Percentiles rank a stretch among this genome's conserved stretches.
Evolutionary conservation across 352 stramenopile species (phyloP).

Genomic region (Pythium pyrilobum): DNA sequence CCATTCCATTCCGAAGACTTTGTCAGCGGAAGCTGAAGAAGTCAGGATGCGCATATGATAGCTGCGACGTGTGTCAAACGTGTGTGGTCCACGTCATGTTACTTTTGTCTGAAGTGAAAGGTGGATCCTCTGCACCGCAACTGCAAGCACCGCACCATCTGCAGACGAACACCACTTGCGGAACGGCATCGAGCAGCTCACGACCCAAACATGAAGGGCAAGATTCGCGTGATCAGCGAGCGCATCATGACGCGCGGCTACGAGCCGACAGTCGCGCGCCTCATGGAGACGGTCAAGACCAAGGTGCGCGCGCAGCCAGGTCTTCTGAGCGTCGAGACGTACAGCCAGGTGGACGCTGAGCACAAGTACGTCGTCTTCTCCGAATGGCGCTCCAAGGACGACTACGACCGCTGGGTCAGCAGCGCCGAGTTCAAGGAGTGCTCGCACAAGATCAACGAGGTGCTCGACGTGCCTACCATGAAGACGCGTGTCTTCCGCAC

Average conservation of each 20-base stretch:
- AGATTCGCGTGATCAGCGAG: conserved; percentile 67
- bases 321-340: conserved; percentile 73
- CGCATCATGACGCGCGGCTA: conserved; percentile 86
- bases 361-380: conserved; percentile 89
- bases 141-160: conserved; percentile 8
- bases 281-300: conserved; percentile 85
- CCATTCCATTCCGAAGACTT: neutral
- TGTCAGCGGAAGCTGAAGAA: neutral
- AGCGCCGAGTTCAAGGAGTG: conserved; percentile 77
- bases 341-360: conserved; percentile 65
- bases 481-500: conserved; percentile 78
- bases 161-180: conserved; percentile 16
- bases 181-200: neutral
- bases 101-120: conserved; percentile 21
- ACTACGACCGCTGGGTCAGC: conserved; percentile 75
- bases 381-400: conserved; percentile 77
- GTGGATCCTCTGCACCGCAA: conserved; percentile 1
- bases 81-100: conserved; percentile 12
- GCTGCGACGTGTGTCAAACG: conserved; percentile 14
- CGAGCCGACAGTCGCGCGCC: conserved; percentile 71
- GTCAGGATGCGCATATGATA: neutral
- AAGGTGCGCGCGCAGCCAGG: conserved; percentile 74
- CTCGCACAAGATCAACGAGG: conserved; percentile 78
- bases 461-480: conserved; percentile 76
- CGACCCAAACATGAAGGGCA: conserved; percentile 11